Evolutionary conservation across 805 yeast genomes (phyloP), one percentile per base, ranked within the genome.

Genomic region (Wickerhamomyces silvicola): DNA sequence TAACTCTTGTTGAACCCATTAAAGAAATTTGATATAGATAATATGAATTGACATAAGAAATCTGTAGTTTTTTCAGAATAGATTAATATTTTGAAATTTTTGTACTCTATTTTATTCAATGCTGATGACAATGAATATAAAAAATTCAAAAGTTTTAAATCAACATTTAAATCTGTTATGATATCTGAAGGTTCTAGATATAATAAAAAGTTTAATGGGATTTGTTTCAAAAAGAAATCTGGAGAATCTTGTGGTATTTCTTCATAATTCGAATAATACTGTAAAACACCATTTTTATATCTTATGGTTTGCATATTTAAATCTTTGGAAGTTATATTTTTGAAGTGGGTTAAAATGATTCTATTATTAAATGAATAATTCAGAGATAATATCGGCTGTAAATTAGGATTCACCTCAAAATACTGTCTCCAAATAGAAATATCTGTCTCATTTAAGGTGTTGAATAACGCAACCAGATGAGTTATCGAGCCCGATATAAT

Each of bases 1-100:
- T 32, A 75, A 59, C 28, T 62, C 57, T 22, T 68, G 62, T 32
- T 60, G 47, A 30, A 65, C 37, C 43, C 70, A 47, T 50, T 69
- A 52, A 54, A 58, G 33, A 31, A 60, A 46, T 47, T 69, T 36
- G 58, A 68, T 34, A 38, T 56, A 25, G 55, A 59, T 50, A 60
- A 54, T 59, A 54, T 62, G 56, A 45, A 72, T 56, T 59, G 65
- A 36, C 42, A 68, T 56, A 40, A 64, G 42, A 20, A 64, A 47
- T 48, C 70, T 48, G 44, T 70, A 56, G 57, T 60, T 47, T 32
- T 60, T 48, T 37, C 58, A 21, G 57, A 66, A 42, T 44, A 73
- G 33, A 48, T 66, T 43, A 56, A 50, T 39, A 54, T 61, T 48
- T 36, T 70, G 60, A 28, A 69, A 49, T 42, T 65, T 45, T 37